A percentile compares a stretch with the other conserved stretches of the same genome.
These are phyloP conservation scores for Amphibolis antarctica DNA, from an alignment of 106 monocot genomes.

Conservation along the genomic window DNA sequence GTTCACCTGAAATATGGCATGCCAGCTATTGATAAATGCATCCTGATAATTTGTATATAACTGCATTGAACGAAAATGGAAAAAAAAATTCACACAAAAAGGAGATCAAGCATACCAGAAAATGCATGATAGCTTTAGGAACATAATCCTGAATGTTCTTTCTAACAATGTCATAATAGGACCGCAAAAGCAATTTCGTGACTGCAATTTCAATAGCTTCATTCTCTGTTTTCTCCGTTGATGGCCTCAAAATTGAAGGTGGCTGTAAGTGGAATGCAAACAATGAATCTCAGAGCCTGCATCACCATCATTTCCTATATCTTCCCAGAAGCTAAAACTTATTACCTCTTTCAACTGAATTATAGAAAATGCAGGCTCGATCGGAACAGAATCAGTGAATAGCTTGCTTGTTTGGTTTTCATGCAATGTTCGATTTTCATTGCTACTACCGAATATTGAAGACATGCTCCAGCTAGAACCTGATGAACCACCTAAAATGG, in stretches of 20 bases:
- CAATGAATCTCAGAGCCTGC: background rate
- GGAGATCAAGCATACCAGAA: conserved; percentile 10
- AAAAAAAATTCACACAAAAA: background rate
- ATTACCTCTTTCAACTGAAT: conserved; percentile 22
- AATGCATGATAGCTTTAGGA: conserved; percentile 32
- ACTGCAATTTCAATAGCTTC: conserved; percentile 23
- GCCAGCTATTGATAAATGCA: background rate
- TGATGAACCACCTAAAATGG: conserved; percentile 4
- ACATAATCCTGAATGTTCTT: conserved; percentile 24
- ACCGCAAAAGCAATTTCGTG: conserved; percentile 17
- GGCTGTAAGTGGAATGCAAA: conserved; percentile 10
- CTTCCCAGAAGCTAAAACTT: background rate
- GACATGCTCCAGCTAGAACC: conserved; percentile 17
- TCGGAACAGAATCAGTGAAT: background rate
- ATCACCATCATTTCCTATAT: background rate
- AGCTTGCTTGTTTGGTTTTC: conserved; percentile 4
- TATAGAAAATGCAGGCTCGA: conserved; percentile 6
- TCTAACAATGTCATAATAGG: conserved; percentile 27
- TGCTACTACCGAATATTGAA: conserved; percentile 16
- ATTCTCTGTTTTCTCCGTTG: conserved; percentile 20
- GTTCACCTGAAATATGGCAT: conserved; percentile 13
- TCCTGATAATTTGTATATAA: background rate
- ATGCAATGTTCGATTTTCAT: background rate
- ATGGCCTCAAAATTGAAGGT: conserved; percentile 15
- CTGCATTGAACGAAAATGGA: background rate